These are phyloP conservation scores for Phytophthora cryptogea DNA, from an alignment of 352 stramenopile genomes.

Conservation along the genomic window DNA sequence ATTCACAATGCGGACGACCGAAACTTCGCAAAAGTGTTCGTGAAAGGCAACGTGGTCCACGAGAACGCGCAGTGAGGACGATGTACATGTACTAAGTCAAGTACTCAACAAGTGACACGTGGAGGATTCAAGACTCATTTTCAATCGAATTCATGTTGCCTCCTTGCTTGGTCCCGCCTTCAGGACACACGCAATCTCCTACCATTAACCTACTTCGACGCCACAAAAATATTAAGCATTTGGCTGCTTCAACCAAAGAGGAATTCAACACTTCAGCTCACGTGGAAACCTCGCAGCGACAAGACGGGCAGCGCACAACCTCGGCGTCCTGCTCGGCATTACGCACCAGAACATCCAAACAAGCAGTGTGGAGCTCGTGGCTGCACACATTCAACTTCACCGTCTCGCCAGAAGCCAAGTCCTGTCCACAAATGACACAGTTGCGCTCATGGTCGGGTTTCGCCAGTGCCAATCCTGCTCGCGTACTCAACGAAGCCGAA, in stretches of 20 bases:
- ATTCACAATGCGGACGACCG: constrained; percentile 85
- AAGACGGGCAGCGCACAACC: constrained; percentile 33
- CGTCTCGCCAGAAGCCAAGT: constrained; percentile 55
- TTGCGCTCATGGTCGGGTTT: constrained; percentile 64
- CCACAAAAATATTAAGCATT: constrained; percentile 3
- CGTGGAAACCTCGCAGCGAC: constrained; percentile 21
- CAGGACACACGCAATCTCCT: not conserved
- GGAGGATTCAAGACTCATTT: not conserved
- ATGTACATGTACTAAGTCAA: not conserved
- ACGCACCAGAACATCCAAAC: constrained; percentile 41
- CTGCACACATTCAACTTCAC: constrained; percentile 45
- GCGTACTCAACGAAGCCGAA: constrained; percentile 67
- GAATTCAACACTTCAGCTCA: constrained; percentile 4
- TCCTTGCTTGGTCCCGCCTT: not conserved
- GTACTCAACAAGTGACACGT: not conserved
- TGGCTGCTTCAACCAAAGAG: not conserved
- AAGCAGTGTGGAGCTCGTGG: constrained; percentile 60
- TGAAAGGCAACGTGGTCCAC: constrained; percentile 47
- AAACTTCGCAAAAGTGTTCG: constrained; percentile 83
- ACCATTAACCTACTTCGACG: constrained; percentile 8
- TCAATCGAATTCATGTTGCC: constrained; percentile 2
- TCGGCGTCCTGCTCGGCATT: constrained; percentile 37
- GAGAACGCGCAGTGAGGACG: constrained; percentile 3
- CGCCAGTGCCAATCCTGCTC: constrained; percentile 55
- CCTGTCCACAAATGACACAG: constrained; percentile 65